A percentile compares a stretch with the other conserved stretches of the same genome.
phyloP scores from a whole-genome alignment of 176 grass and related monocot genomes.

The Carex scoparia region DNA sequence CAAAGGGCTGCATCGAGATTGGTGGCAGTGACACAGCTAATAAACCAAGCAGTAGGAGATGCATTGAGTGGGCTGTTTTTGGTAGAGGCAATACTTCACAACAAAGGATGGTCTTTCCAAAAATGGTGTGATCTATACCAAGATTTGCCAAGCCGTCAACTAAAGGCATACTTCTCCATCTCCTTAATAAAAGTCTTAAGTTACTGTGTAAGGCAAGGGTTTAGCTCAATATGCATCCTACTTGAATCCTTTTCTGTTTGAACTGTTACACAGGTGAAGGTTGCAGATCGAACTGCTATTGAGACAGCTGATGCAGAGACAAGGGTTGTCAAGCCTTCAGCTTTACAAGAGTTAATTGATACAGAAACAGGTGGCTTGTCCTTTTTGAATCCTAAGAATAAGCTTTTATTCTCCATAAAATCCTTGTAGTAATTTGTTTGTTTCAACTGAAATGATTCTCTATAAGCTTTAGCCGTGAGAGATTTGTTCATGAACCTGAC shows the following conservation, averaged over 20 bases:
- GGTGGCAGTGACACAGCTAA: conserved; percentile 60
- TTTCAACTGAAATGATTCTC: conserved; percentile 8
- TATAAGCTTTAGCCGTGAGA: not conserved
- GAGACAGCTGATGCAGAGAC: conserved; percentile 68
- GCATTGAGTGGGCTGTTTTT: conserved; percentile 85
- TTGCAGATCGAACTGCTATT: conserved; percentile 63
- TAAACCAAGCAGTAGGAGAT: conserved; percentile 92
- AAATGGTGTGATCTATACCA: conserved; percentile 79
- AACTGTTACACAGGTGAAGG: conserved; percentile 60
- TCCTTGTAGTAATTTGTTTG: not conserved
- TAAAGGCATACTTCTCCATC: conserved; percentile 37
- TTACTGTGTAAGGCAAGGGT: not conserved
- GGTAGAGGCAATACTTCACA: conserved; percentile 76
- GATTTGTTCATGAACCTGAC: not conserved
- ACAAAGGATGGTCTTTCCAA: conserved; percentile 80
- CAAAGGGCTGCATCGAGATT: conserved; percentile 64
- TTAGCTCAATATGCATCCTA: not conserved
- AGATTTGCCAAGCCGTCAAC: conserved; percentile 86
- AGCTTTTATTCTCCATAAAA: not conserved
- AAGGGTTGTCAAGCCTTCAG: conserved; percentile 52
- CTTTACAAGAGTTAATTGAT: conserved; percentile 78
- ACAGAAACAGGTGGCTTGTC: conserved; percentile 47
- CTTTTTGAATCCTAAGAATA: not conserved
- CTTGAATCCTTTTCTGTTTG: not conserved
- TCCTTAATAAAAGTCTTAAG: not conserved